A percentile compares a stretch with the other conserved stretches of the same genome.
phyloP scores from a whole-genome alignment of 2,329 filamentous ascomycete species.

The Chrysosporium keratinophilum region DNA sequence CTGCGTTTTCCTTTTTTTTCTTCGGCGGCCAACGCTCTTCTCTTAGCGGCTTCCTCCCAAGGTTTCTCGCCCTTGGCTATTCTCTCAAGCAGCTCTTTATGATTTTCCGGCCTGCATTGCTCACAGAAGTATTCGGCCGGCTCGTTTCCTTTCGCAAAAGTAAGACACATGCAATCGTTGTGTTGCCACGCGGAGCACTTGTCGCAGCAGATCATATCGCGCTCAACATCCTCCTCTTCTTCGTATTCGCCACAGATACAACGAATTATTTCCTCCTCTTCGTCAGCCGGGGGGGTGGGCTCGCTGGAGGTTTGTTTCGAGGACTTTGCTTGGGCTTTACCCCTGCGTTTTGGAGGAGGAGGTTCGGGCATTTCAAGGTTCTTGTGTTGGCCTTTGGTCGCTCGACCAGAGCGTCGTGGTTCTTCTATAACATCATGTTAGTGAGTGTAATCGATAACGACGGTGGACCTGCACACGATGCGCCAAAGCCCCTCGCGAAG shows the following conservation, averaged over 20 bases:
- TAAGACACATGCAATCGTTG: constrained; percentile 86
- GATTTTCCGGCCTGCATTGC: constrained; percentile 71
- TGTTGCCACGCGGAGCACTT: constrained; percentile 92
- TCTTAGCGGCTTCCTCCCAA: constrained; percentile 63
- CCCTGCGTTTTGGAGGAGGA: constrained; percentile 37
- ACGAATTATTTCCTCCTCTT: constrained; percentile 66
- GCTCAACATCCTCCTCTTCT: constrained; percentile 72
- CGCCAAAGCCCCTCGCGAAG: constrained; percentile 10
- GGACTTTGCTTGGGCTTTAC: constrained; percentile 39
- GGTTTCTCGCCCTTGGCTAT: constrained; percentile 72
- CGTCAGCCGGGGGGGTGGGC: constrained; percentile 38
- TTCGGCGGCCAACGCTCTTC: constrained; percentile 52
- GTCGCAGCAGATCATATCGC: constrained; percentile 95
- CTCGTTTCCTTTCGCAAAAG: constrained; percentile 62
- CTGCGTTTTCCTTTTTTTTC: constrained; percentile 49
- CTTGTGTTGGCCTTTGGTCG: constrained; percentile 95
- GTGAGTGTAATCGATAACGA: constrained; percentile 19
- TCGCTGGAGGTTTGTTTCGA: constrained; percentile 40
- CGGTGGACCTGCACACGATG: constrained; percentile 5
- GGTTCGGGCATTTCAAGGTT: constrained; percentile 65
- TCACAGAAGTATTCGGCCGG: constrained; percentile 89
- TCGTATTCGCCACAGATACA: constrained; percentile 86
- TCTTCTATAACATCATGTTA: constrained; percentile 50
- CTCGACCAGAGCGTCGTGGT: constrained; percentile 84
- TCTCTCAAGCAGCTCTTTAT: constrained; percentile 67